Evolutionary conservation across 1,284 basidiomycete genomes (phyloP), one percentile per base, ranked within the genome.

Genomic region (Cerrena zonata): DNA sequence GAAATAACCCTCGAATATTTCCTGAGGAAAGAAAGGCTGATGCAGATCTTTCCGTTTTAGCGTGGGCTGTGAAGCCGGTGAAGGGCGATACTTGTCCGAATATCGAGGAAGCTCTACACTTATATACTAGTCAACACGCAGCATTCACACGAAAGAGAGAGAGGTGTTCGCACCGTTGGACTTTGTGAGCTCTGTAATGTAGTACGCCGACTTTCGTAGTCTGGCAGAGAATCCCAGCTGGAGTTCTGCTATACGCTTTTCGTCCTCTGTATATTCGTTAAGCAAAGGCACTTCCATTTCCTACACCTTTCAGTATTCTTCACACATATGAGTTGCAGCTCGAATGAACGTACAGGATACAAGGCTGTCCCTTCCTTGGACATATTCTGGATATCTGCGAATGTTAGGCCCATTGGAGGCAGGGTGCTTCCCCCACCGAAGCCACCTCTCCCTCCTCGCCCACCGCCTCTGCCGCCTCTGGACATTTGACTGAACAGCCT

Each of bases 31-130:
- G 71, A 88, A 90, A 0, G 83, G 77, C 52, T 77, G 74, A 55
- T 89, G 79, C 2, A 91, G 68, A 40, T 87, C 82, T 57, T 77
- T 80, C 49, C 79, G 74, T 62, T 82, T 86, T 50, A 91, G 70
- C 46, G 75, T 73, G 12, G 86, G 84, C 54, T 81, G 81, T 1
- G 77, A 74, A 3, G 73, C 64, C 11, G 70, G 66, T 15, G 80
- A 81, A 2, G 83, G 79, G 5, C 82, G 77, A 62, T 89, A 89
- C 65, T 86, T 88, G 67, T 91, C 89, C 21, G 86, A 89, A 64
- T 89, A 91, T 39, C 84, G 76, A 26, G 82, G 78, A 5, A 89
- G 69, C 45, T 89, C 88, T 84, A 62, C 55, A 42, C 58, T 62
- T 56, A 30, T 44, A 15, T 44, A 13, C 12, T 7, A 11, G 38